These are phyloP conservation scores for Obelidium mucronatum DNA, from an alignment of 192 early-diverging fungal genomes.

Conservation along the genomic window DNA sequence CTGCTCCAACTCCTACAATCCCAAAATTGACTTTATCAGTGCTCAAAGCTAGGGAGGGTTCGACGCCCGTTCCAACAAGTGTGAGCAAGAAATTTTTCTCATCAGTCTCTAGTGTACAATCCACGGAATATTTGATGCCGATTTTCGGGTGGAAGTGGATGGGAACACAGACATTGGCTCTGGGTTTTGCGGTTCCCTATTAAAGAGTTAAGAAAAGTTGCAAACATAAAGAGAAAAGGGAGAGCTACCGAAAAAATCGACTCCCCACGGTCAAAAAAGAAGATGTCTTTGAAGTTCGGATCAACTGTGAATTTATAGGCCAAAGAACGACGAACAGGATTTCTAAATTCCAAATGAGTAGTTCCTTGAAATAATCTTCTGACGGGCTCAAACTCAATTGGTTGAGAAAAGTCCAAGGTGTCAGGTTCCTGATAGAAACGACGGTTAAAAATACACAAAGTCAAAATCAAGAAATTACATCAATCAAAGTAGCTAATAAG, in stretches of 20 bases:
- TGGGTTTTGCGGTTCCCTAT: slow-evolving; percentile 43
- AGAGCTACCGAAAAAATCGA: slow-evolving; percentile 33
- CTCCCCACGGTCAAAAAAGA: slow-evolving; percentile 33
- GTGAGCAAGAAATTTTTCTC: slow-evolving; percentile 47
- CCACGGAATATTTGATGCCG: slow-evolving; percentile 41
- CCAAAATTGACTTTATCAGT: slow-evolving; percentile 52
- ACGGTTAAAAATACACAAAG: no score
- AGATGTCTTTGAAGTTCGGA: slow-evolving; percentile 47
- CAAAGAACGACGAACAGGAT: slow-evolving; percentile 49
- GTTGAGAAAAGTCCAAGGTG: slow-evolving; percentile 38
- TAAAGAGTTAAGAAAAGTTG: no score
- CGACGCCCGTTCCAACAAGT: slow-evolving; percentile 47
- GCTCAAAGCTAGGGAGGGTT: slow-evolving; percentile 46
- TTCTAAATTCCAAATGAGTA: slow-evolving; percentile 48
- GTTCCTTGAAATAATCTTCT: slow-evolving; percentile 19
- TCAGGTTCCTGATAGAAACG: no score
- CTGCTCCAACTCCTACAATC: slow-evolving; percentile 56
- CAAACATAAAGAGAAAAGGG: no score
- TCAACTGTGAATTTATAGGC: slow-evolving; percentile 54
- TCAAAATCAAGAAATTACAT: no score
- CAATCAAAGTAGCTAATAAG: slow-evolving; percentile 46
- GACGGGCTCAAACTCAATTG: slow-evolving; percentile 52
- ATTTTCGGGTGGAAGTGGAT: slow-evolving; percentile 50
- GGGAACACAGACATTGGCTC: slow-evolving; percentile 27
- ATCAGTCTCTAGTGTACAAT: slow-evolving; percentile 49